These are phyloP conservation scores for Geotrichum restrictum DNA, from an alignment of 1,139 yeast species.

Conservation along the genomic window DNA sequence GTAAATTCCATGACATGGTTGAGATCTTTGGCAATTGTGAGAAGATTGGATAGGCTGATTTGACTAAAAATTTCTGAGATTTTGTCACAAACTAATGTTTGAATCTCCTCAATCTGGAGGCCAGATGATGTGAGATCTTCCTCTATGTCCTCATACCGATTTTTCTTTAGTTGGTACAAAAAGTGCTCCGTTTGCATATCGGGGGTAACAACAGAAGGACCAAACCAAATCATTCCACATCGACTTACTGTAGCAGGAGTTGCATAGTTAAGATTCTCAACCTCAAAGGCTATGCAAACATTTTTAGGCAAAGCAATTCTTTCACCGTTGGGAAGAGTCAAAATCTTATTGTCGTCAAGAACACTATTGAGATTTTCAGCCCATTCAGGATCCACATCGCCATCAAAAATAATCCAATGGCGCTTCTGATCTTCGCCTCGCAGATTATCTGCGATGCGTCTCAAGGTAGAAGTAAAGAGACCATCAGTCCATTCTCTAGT, in stretches of 20 bases:
- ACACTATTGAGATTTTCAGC: constrained; percentile 88
- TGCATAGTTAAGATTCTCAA: constrained; percentile 58
- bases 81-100: constrained; percentile 16
- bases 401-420: constrained; percentile 84
- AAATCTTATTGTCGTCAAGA: constrained; percentile 75
- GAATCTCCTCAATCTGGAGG: constrained; percentile 21
- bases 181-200: constrained; percentile 32
- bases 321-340: constrained; percentile 90
- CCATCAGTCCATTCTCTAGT: constrained; percentile 97
- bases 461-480: constrained; percentile 61
- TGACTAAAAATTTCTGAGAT: constrained; percentile 23
- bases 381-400: constrained; percentile 94
- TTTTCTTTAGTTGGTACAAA: constrained; percentile 24
- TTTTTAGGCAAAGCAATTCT: constrained; percentile 63
- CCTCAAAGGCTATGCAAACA: constrained; percentile 71
- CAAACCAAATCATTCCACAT: constrained; percentile 86
- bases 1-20: constrained; percentile 57
- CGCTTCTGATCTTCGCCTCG: constrained; percentile 56
- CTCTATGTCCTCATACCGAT: constrained; percentile 33
- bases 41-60: constrained; percentile 24
- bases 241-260: constrained; percentile 92
- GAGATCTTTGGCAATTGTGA: constrained; percentile 31
- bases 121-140: constrained; percentile 29
- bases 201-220: constrained; percentile 38
- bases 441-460: constrained; percentile 56